Evolutionary conservation across 1,284 basidiomycete genomes (phyloP), one percentile per base, ranked within the genome.

Genomic region (Pseudozyma hubeiensis): DNA sequence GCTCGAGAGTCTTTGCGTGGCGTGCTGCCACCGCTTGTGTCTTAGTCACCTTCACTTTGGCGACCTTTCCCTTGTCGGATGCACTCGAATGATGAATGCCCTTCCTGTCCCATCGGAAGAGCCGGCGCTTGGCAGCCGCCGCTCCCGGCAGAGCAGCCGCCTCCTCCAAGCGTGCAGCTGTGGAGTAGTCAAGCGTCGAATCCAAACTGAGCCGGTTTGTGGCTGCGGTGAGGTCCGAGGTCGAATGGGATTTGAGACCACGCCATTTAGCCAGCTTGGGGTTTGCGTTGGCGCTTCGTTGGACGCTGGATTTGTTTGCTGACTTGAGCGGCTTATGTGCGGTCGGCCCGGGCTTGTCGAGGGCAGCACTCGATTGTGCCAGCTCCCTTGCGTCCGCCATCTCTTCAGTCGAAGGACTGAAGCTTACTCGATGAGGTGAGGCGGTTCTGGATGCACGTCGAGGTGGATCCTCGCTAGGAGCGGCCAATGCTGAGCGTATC

Each of bases 1-100:
- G 73, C 41, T 80, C 78, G 14, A 80, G 68, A 4, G 68, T 69
- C 51, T 70, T 74, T n/a, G 78, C 78, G 53, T 80, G 78, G n/a
- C 78, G 53, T 16, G 73, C 74, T n/a, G 77, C 76, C 1, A 70
- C 17, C 0, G 67, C 77, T 41, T 78, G 73, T 19, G 71, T 59
- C 52, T 73, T 78, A 24, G 64, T 70, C 45, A 78, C 59, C 44
- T 77, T 77, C 49, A 64, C 70, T 51, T 74, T 77, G 46, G 66
- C 70, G 13, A 41, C 57, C 30, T 67, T 74, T 19, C 59, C 54
- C 50, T 73, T 77, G 47, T 53, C 63, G 41, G 30, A 31, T 2
- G 29, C 54, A n/a, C 39, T 35, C 4, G 55, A 37, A 11, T 52
- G 60, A 46, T 67, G 70, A 31, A 77, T 77, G 31, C 75, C 75